Percentiles rank a stretch among this genome's conserved stretches.
Conservation (phyloP, 768 basidiomycete species). For the Pulveroboletus sp. region DNA sequence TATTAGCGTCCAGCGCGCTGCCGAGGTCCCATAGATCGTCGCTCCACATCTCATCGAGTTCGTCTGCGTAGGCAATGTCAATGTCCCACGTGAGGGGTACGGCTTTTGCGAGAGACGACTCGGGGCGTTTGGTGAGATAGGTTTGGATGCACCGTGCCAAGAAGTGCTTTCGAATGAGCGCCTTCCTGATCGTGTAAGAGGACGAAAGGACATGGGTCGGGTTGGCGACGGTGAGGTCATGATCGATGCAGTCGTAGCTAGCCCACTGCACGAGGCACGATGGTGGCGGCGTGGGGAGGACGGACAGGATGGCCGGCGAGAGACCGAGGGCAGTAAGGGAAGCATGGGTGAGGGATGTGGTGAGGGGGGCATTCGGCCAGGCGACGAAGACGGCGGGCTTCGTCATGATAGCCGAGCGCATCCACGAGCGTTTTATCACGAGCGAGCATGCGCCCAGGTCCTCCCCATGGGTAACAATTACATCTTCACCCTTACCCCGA, state of each 20-base stretch:
- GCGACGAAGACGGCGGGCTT: constrained; percentile 39
- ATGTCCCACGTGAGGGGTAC: constrained; percentile 78
- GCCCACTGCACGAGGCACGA: constrained; percentile 67
- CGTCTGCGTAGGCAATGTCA: constrained; percentile 87
- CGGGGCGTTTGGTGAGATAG: constrained; percentile 67
- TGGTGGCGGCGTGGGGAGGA: constrained; percentile 20
- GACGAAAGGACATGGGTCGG: constrained; percentile 61
- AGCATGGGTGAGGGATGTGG: constrained; percentile 43
- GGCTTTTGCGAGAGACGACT: constrained; percentile 50
- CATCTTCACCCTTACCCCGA: constrained; percentile 73
- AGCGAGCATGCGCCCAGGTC: no score
- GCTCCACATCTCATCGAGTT: constrained; percentile 87
- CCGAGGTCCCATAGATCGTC: constrained; percentile 93
- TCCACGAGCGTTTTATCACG: no score
- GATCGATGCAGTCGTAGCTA: constrained; percentile 83
- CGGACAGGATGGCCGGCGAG: constrained; percentile 27
- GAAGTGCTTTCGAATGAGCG: constrained; percentile 92
- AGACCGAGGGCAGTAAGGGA: constrained; percentile 37
- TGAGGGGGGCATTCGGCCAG: constrained; percentile 55
- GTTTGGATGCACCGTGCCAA: constrained; percentile 70
- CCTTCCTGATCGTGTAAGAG: constrained; percentile 86
- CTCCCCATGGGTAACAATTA: constrained; percentile 41
- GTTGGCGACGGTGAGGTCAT: constrained; percentile 58
- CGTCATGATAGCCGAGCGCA: no score
- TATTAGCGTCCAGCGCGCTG: constrained; percentile 46